Evolutionary conservation across 139 green algal genomes (phyloP).

Genomic region (Astrephomene gubernaculifera): DNA sequence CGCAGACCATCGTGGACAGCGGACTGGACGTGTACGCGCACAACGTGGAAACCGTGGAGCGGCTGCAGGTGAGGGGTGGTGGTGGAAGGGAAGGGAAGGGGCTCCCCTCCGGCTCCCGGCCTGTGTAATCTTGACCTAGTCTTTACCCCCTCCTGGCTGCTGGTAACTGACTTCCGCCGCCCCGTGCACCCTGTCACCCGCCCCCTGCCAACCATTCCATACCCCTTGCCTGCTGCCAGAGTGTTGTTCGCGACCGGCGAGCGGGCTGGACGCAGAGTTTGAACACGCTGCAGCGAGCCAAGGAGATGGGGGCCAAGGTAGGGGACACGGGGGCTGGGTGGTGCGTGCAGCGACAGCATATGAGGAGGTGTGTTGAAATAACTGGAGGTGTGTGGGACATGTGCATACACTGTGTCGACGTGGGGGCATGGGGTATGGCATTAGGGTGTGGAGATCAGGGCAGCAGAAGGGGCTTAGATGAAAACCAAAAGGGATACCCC

Average conservation of each 20-base stretch:
- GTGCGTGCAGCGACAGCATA: neutral
- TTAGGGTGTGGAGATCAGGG: no score
- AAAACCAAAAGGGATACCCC: no score
- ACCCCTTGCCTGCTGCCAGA: no score
- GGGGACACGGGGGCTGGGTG: neutral
- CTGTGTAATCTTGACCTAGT: no score
- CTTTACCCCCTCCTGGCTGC: neutral
- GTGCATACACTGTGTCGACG: no score
- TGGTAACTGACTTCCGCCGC: no score
- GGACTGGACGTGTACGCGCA: constrained; percentile 99
- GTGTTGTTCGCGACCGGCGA: constrained; percentile 86
- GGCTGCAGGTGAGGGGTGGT: constrained; percentile 60
- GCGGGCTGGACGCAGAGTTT: constrained; percentile 94
- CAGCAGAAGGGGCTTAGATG: no score
- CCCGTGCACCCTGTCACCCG: no score
- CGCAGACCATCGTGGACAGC: constrained; percentile 72
- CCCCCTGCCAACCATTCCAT: no score
- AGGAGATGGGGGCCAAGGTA: constrained; percentile 71
- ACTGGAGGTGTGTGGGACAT: no score
- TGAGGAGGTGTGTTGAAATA: neutral
- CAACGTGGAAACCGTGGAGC: constrained; percentile 97
- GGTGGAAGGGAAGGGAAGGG: neutral
- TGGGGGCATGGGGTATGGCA: no score
- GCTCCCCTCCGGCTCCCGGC: no score
- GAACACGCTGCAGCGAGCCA: constrained; percentile 86